Evolutionary conservation across 1,284 basidiomycete species (phyloP).

Genomic region (Ceratobasidium theobromae): DNA sequence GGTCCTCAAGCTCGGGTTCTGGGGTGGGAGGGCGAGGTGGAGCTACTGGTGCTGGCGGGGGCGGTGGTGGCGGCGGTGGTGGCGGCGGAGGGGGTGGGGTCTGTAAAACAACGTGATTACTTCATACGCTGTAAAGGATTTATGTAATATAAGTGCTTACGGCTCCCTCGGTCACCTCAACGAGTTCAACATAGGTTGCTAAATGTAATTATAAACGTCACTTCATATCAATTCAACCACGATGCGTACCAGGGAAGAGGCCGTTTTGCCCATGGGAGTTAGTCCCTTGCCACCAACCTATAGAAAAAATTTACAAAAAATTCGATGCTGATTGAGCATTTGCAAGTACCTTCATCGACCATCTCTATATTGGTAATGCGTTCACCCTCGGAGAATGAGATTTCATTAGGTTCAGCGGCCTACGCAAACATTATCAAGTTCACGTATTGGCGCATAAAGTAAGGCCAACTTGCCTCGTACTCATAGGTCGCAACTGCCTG

Average conservation of each 20-base stretch:
- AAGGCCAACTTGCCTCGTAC: slow-evolving; percentile 59
- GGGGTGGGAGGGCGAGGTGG: slow-evolving; percentile 41
- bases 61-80: slow-evolving; percentile 48
- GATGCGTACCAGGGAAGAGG: slow-evolving; percentile 63
- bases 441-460: not conserved
- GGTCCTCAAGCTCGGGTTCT: slow-evolving; percentile 45
- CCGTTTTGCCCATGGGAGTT: slow-evolving; percentile 66
- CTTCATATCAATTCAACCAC: not conserved
- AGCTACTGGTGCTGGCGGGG: slow-evolving; percentile 45
- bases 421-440: slow-evolving; percentile 38
- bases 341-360: slow-evolving; percentile 63
- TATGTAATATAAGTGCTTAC: slow-evolving; percentile 21
- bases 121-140: not conserved
- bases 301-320: not conserved
- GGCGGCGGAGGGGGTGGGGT: slow-evolving; percentile 45
- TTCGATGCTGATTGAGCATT: not conserved
- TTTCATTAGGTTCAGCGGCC: slow-evolving; percentile 83
- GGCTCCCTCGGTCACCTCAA: slow-evolving; percentile 40
- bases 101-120: slow-evolving; percentile 39
- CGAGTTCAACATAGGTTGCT: slow-evolving; percentile 80
- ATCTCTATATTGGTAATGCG: slow-evolving; percentile 79
- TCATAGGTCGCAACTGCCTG: slow-evolving; percentile 71
- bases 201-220: slow-evolving; percentile 37
- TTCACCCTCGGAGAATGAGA: slow-evolving; percentile 78
- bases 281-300: slow-evolving; percentile 74